Evolutionary conservation across 192 early-diverging fungal genomes (phyloP), one percentile per base, ranked within the genome.

Genomic region (Glomus cerebriforme): DNA sequence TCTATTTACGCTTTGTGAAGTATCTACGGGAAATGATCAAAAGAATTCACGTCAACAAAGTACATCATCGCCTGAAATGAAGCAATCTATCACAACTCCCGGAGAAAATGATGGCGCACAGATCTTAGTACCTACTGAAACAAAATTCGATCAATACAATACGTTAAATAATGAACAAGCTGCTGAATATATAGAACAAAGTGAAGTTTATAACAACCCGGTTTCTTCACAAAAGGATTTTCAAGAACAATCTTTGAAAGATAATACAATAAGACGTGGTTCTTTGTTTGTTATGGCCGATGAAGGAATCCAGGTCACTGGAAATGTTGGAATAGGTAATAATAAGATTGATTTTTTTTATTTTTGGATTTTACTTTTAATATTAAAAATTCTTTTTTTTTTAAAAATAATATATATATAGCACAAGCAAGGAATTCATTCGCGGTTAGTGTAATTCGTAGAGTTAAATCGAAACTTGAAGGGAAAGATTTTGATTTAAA

Each of bases 391-490:
- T 76, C 10, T 39, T 75, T 19, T 68, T 75, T 34, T 12, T 12
- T 43, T 8, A 43, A 43, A 39, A n/a, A n/a, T n/a, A n/a, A n/a
- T n/a, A n/a, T 80, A 81, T 29, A 47, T 59, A 12, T 70, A 78
- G 63, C 65, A 47, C 79, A 90, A 80, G 73, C 78, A 34, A 84
- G 87, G 1, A 94, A 94, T 65, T 82, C 84, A 12, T 87, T 89
- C 79, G 93, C 90, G 7, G 82, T 92, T 26, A 80, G 85, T 62
- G 85, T 95, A n/a, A 83, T 95, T 15, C 80, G 80, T 31, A 82
- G 89, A 15, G 86, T 95, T 13, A 82, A 87, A 39, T 79, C 81
- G 22, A 95, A 95, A 80, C 79, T 95, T 13, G 90, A 92, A 54
- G 93, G 93, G 31, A 79, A 80, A 12, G 92, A 93, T 71, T 84